phyloP scores from a whole-genome alignment of 2,329 filamentous ascomycete species.

The Aureobasidium sp. region DNA sequence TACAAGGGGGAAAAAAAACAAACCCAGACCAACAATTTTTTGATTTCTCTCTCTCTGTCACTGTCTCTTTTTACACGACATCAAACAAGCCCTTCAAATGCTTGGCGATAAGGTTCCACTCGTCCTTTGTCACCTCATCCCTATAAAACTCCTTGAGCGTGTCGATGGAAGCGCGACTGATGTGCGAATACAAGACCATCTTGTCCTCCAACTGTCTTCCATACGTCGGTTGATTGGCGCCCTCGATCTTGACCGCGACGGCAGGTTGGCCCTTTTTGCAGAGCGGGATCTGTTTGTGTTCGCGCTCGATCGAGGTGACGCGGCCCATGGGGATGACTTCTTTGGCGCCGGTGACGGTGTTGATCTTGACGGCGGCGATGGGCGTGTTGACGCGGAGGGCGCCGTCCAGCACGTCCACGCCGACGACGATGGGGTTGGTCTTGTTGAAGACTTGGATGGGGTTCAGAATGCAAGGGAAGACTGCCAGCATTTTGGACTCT shows the following conservation, averaged over 20 bases:
- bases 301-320: conserved; percentile 96
- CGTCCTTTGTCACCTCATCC: conserved; percentile 77
- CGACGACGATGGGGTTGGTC: conserved; percentile 87
- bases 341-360: conserved; percentile 69
- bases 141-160: conserved; percentile 94
- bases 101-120: conserved; percentile 93
- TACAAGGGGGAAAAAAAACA: not conserved
- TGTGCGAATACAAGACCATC: conserved; percentile 78
- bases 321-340: conserved; percentile 79
- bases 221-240: conserved; percentile 83
- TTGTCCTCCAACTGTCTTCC: conserved; percentile 91
- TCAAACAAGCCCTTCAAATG: conserved; percentile 84
- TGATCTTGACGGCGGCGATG: conserved; percentile 77
- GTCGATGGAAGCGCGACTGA: conserved; percentile 85
- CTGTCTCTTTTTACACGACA: conserved; percentile 51
- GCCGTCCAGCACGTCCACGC: conserved; percentile 92
- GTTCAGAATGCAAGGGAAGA: conserved; percentile 90
- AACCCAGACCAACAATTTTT: not conserved
- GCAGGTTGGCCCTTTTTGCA: conserved; percentile 97
- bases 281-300: conserved; percentile 87
- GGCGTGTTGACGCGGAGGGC: conserved; percentile 81
- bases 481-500: conserved; percentile 87
- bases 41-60: not conserved
- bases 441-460: conserved; percentile 98
- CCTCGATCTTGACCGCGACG: conserved; percentile 96